Percentiles rank a stretch among this genome's conserved stretches.
These are phyloP conservation scores for Panaeolus papilionaceus DNA, from an alignment of 768 basidiomycete species.

Conservation along the genomic window DNA sequence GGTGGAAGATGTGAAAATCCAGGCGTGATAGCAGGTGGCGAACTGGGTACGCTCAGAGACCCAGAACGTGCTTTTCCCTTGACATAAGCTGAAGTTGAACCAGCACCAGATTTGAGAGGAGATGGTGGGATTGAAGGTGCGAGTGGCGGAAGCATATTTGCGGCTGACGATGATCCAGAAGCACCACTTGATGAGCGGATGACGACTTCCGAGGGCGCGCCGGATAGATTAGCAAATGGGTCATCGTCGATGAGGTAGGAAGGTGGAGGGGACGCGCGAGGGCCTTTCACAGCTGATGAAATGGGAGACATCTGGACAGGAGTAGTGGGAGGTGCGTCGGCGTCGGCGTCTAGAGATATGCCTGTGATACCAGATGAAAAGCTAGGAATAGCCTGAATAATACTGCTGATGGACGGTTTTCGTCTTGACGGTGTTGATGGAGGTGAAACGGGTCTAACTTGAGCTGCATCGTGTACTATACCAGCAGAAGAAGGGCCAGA, in stretches of 20 bases:
- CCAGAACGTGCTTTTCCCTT: slow-evolving; percentile 1
- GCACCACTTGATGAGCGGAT: slow-evolving; percentile 19
- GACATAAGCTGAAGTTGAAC: not conserved
- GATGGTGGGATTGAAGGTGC: not conserved
- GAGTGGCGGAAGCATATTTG: slow-evolving; percentile 14
- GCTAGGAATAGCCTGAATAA: slow-evolving; percentile 2
- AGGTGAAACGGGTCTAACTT: not conserved
- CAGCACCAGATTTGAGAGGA: not conserved
- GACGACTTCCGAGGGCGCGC: slow-evolving; percentile 25
- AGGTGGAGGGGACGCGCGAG: slow-evolving; percentile 40
- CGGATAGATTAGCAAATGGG: slow-evolving; percentile 70
- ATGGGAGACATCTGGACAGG: not conserved
- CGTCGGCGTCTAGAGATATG: not conserved
- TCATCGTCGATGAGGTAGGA: slow-evolving; percentile 71
- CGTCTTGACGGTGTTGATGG: not conserved
- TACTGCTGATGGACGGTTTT: slow-evolving; percentile 3
- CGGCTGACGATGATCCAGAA: slow-evolving; percentile 17
- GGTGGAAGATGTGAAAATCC: slow-evolving; percentile 12
- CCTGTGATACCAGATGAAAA: slow-evolving; percentile 7
- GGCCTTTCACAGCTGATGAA: not conserved
- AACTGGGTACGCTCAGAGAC: not conserved
- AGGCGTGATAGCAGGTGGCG: not conserved
- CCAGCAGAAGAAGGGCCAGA: not conserved
- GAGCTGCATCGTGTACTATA: not conserved
- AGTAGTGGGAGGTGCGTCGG: not conserved